phyloP scores from a whole-genome alignment of 805 yeast genomes.

The Wickerhamomyces bisporus region DNA sequence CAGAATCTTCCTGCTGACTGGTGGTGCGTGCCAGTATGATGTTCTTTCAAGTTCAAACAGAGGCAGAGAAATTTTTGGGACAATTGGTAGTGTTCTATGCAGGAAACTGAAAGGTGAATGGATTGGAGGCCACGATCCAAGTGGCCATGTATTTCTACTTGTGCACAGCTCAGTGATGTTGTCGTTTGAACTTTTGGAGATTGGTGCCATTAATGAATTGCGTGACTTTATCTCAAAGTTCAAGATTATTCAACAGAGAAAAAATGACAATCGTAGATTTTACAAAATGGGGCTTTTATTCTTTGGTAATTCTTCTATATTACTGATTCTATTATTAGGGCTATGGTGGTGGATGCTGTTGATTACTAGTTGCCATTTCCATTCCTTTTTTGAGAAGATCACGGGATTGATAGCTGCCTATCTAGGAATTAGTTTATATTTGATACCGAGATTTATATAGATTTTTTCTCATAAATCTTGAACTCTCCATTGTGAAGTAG shows the following conservation, averaged over 20 bases:
- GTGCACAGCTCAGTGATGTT: constrained; percentile 61
- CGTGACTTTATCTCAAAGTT: constrained; percentile 5
- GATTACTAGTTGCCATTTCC: constrained; percentile 82
- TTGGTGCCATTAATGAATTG: constrained; percentile 31
- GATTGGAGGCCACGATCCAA: constrained; percentile 92
- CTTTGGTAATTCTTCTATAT: constrained; percentile 16
- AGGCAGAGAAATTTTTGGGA: constrained; percentile 3
- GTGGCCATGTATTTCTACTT: constrained; percentile 85
- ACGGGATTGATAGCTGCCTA: constrained; percentile 66
- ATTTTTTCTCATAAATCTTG: constrained; percentile 5
- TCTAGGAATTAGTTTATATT: constrained; percentile 37
- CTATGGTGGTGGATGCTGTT: constrained; percentile 87
- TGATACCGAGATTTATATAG: constrained; percentile 30
- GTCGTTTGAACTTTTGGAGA: constrained; percentile 55
- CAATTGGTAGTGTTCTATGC: constrained; percentile 31
- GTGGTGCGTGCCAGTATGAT: constrained; percentile 61
- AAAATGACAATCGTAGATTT: neutral
- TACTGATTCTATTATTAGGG: constrained; percentile 29
- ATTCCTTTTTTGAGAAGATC: constrained; percentile 68
- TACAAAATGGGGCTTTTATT: neutral
- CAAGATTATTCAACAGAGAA: neutral
- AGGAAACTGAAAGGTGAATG: constrained; percentile 60
- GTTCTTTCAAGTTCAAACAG: neutral
- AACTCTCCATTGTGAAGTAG: constrained; percentile 70
- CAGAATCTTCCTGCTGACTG: constrained; percentile 68